Conservation (phyloP, 768 basidiomycete genomes). For the Suillus lakei region DNA sequence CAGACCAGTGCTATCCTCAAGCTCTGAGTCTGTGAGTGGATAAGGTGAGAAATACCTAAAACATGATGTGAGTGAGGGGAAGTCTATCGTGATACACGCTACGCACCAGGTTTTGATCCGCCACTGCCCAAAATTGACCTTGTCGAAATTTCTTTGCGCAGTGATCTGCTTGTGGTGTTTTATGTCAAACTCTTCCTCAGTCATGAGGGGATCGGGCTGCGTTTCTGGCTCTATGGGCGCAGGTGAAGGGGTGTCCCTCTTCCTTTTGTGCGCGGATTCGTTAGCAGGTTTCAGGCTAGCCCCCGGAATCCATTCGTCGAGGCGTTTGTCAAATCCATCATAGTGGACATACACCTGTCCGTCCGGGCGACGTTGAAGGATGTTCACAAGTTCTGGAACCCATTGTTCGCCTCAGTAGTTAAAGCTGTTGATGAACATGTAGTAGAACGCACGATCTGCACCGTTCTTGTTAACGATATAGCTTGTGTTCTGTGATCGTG, state of each 20-base stretch:
- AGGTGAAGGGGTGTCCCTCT: constrained; percentile 22
- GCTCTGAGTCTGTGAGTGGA: constrained; percentile 72
- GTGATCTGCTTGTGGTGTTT: constrained; percentile 70
- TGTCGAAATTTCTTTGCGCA: constrained; percentile 82
- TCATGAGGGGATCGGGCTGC: constrained; percentile 44
- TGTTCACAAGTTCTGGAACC: constrained; percentile 48
- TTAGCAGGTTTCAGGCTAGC: constrained; percentile 33
- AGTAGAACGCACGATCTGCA: constrained; percentile 39
- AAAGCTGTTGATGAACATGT: constrained; percentile 16
- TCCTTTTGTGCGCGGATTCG: constrained; percentile 19
- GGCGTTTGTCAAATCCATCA: constrained; percentile 66
- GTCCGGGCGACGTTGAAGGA: constrained; percentile 53
- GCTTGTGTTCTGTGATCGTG: constrained; percentile 9
- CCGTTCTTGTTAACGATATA: constrained; percentile 39
- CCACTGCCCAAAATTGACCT: constrained; percentile 84
- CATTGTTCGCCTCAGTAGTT: constrained; percentile 9
- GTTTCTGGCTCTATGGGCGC: constrained; percentile 18
- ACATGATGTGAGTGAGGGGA: constrained; percentile 1
- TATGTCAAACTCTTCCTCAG: constrained; percentile 74
- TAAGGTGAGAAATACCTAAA: constrained; percentile 94
- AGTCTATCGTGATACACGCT: constrained; percentile 4
- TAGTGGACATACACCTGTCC: constrained; percentile 76
- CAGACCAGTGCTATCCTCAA: constrained; percentile 47
- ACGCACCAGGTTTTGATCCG: constrained; percentile 88
- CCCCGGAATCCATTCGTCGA: constrained; percentile 76